phyloP scores from a whole-genome alignment of 345 rosid species.

The Syzygium aromaticum region DNA sequence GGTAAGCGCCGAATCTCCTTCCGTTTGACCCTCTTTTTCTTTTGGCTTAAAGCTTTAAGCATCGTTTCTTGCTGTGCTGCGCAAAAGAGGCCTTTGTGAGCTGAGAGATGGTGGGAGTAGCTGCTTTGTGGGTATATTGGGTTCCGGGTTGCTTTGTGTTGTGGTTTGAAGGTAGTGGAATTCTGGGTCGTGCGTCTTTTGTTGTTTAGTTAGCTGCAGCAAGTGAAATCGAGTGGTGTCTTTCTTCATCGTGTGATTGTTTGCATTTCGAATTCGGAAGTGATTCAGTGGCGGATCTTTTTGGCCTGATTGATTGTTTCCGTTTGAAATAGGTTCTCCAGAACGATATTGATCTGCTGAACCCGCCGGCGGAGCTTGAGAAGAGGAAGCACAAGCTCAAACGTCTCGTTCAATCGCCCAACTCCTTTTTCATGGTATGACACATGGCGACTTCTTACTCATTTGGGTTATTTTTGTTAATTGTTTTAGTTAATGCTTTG shows the following conservation, averaged over 20 bases:
- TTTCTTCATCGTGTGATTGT: not conserved
- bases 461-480: not conserved
- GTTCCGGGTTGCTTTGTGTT: not conserved
- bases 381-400: conserved; percentile 11
- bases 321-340: not conserved
- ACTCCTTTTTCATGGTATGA: conserved; percentile 4
- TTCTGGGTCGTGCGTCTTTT: not conserved
- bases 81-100: not conserved
- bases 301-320: not conserved
- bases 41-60: accelerated
- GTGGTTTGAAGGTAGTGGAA: not conserved
- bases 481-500: not conserved
- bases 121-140: not conserved
- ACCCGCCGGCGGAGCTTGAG: not conserved
- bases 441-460: not conserved
- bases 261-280: not conserved
- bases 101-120: not conserved
- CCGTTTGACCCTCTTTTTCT: not conserved
- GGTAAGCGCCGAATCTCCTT: not conserved
- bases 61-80: not conserved
- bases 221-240: not conserved
- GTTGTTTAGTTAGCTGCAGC: not conserved
- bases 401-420: conserved; percentile 4
- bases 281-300: not conserved
- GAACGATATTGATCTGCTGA: not conserved